Conservation (phyloP, 75 land plant genomes). For the Picea glauca region DNA sequence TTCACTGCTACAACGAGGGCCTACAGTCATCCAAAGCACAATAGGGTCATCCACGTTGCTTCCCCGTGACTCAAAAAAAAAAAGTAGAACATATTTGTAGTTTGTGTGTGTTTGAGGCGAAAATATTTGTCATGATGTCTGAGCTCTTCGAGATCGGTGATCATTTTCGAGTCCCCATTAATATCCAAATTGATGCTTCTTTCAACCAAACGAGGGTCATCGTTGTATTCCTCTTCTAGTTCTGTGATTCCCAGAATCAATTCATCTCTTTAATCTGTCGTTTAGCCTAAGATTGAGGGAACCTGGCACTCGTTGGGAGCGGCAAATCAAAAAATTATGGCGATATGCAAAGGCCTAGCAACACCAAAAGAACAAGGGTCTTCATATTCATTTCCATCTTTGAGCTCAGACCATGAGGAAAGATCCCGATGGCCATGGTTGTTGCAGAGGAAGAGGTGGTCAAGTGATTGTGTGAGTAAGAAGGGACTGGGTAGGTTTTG, state of each 20-base stretch:
- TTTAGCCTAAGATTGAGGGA: slow-evolving; percentile 48
- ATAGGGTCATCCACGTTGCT: slow-evolving; percentile 74
- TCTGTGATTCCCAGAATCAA: slow-evolving; percentile 40
- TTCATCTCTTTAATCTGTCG: slow-evolving; percentile 70
- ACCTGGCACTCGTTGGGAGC: slow-evolving; percentile 12
- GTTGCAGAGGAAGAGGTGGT: too few species aligned
- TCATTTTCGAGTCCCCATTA: neutral
- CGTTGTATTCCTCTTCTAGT: neutral
- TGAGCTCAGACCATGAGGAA: too few species aligned
- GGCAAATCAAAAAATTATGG: neutral
- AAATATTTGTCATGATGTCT: slow-evolving; percentile 96
- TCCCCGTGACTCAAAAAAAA: slow-evolving; percentile 79
- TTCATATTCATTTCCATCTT: too few species aligned
- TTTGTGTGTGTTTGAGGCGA: slow-evolving; percentile 55
- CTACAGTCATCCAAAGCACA: slow-evolving; percentile 95
- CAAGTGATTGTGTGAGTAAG: too few species aligned
- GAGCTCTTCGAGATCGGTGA: slow-evolving; percentile 49
- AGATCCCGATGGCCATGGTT: too few species aligned
- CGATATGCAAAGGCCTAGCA: neutral
- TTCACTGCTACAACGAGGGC: slow-evolving; percentile 97
- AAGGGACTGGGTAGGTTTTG: too few species aligned
- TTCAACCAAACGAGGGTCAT: slow-evolving; percentile 51
- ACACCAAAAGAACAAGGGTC: neutral
- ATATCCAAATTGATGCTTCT: neutral
- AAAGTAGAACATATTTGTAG: slow-evolving; percentile 87